phyloP scores from a whole-genome alignment of 257 asterid genomes.

The Solanum peruvianum region DNA sequence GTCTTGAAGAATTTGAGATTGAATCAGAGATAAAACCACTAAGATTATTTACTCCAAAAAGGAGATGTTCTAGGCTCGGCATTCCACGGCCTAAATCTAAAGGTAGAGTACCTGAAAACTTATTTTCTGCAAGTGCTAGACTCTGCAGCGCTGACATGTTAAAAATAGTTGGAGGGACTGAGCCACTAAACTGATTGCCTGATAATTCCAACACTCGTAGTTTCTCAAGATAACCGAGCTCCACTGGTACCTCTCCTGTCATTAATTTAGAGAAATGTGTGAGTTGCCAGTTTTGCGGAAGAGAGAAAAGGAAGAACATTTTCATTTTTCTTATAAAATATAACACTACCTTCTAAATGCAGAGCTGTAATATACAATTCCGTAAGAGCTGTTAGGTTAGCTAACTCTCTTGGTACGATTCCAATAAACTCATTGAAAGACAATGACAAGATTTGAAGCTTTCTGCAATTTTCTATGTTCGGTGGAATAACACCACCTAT shows the following conservation, averaged over 20 bases:
- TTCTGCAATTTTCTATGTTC: not conserved
- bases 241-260: not conserved
- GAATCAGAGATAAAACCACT: not conserved
- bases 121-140: fast-evolving
- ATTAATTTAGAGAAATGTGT: no score
- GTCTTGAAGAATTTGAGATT: not conserved
- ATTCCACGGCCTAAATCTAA: not conserved
- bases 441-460: not conserved
- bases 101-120: not conserved
- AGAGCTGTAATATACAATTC: no score
- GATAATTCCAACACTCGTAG: fast-evolving
- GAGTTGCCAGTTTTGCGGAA: not conserved
- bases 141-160: no score
- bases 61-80: not conserved
- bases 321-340: not conserved
- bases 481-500: not conserved
- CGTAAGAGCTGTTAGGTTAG: not conserved
- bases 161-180: fast-evolving
- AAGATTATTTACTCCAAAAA: not conserved
- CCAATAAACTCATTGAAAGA: not conserved
- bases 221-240: not conserved
- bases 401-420: not conserved
- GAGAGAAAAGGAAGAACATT: not conserved
- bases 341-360: not conserved
- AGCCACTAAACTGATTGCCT: not conserved